A percentile compares a stretch with the other conserved stretches of the same genome.
Conservation (phyloP, 78 protist genomes). For the Emiliania huxleyi region DNA sequence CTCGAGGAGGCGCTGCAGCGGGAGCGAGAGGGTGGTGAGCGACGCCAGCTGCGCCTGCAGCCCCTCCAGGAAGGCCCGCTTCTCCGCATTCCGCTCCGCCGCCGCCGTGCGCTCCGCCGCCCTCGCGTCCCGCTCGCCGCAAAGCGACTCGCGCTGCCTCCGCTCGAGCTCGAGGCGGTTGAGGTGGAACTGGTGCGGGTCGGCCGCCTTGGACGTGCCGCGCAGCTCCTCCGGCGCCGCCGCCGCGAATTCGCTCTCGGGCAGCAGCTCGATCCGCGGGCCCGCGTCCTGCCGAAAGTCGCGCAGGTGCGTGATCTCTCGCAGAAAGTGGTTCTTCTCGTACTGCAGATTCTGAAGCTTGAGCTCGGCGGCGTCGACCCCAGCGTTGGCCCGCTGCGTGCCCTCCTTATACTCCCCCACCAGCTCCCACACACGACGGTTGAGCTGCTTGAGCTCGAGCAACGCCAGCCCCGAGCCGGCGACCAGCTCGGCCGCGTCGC, state of each 20-base stretch:
- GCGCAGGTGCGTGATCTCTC: neutral
- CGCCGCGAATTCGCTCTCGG: neutral
- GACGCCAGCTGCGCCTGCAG: neutral
- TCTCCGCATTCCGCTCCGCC: neutral
- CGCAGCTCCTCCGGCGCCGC: neutral
- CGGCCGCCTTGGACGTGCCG: neutral
- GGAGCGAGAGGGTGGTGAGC: neutral
- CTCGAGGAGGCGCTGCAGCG: neutral
- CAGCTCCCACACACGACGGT: neutral
- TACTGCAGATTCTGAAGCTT: conserved; percentile 12
- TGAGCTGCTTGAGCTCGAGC: neutral
- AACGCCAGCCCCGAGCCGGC: neutral
- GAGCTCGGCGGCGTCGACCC: conserved; percentile 1
- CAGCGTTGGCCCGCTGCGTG: neutral
- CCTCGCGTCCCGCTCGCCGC: neutral
- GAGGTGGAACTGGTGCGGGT: neutral
- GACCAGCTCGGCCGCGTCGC: neutral
- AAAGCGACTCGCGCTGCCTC: neutral
- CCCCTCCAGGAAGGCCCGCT: neutral
- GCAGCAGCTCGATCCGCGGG: neutral
- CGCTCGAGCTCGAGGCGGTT: neutral
- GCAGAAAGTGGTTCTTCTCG: conserved; percentile 3
- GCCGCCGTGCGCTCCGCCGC: neutral
- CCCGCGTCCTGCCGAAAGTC: neutral
- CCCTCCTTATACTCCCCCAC: neutral